Base-by-base conservation (phyloP, 179 eudicot species). In the Drosera spatulata region DNA sequence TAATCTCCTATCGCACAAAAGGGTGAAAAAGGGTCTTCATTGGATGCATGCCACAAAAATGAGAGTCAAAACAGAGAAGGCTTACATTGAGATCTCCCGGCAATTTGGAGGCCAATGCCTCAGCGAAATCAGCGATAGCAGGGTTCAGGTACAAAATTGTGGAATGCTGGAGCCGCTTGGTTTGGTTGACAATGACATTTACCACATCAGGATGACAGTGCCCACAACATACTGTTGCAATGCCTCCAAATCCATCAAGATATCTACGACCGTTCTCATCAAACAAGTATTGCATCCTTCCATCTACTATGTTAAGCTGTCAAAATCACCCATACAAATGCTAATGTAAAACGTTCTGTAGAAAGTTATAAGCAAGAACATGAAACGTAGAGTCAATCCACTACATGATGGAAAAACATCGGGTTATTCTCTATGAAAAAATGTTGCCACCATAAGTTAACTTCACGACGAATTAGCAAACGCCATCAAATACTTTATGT, bases 121-220 rank as follows among this genome's bases (percentile, higher is more conserved):
- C 97, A 12, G 94, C 97, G 56, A 85, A 91, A 65, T 88, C 97
- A 57, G 94, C 75, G 50, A 91, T 69, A 33, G 96, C 79, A 39
- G 82, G 71, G 56, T 87, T 88, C 14, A 91, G 81, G 67, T 87
- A 91, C 60, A 91, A 67, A 58, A 85, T 73, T 6, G 97, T 87
- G 8, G 91, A 81, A 70, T 91, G 97, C 56, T 91, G 97, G 22
- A 91, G 62, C 56, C 75, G 83, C 54, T 72, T 77, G 2, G 82
- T 80, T 72, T 91, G 97, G 22, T 74, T 69, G 37, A 80, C 74
- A 22, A 91, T 88, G 14, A 94, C 94, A 45, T 78, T 73, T 2
- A 81, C 91, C 48, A 91, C 84, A 45, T 85, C 90, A 6, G 97
- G 97, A 79, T 91, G 97, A 65, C 96, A 88, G 67, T 91, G 97